These are phyloP conservation scores for Beauveria varroae DNA, from an alignment of 2,329 filamentous ascomycete genomes.

Conservation along the genomic window DNA sequence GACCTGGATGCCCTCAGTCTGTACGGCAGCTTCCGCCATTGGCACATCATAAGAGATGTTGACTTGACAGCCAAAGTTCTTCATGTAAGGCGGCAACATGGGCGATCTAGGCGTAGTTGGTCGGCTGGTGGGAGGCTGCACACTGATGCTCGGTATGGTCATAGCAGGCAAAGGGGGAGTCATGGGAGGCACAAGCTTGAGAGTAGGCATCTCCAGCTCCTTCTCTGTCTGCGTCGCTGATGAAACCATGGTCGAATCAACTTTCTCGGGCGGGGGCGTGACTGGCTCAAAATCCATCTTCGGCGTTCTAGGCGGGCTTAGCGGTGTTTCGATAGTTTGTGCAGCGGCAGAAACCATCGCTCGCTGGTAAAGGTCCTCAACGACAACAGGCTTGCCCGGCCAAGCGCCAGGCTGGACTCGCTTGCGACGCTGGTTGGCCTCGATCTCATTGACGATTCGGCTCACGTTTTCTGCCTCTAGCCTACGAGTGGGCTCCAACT, in stretches of 20 bases:
- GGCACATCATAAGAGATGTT: slow-evolving; percentile 21
- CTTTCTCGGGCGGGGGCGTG: slow-evolving; percentile 31
- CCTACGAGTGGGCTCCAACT: slow-evolving; percentile 29
- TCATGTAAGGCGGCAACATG: slow-evolving; percentile 71
- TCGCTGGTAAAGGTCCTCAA: slow-evolving; percentile 37
- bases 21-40: slow-evolving; percentile 41
- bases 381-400: slow-evolving; percentile 36
- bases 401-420: slow-evolving; percentile 43
- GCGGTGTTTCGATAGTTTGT: slow-evolving; percentile 54
- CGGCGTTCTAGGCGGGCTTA: slow-evolving; percentile 60
- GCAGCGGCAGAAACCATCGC: slow-evolving; percentile 58
- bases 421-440: slow-evolving; percentile 68
- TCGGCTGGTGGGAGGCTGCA: slow-evolving; percentile 79
- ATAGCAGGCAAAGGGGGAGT: slow-evolving; percentile 32
- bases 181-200: slow-evolving; percentile 20
- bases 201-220: slow-evolving; percentile 11
- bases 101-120: slow-evolving; percentile 72
- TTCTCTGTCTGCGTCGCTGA: slow-evolving; percentile 56
- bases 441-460: slow-evolving; percentile 48
- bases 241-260: slow-evolving; percentile 39
- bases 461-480: slow-evolving; percentile 33
- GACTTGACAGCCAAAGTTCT: slow-evolving; percentile 81
- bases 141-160: slow-evolving; percentile 76
- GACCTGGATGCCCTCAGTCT: slow-evolving; percentile 87
- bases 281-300: slow-evolving; percentile 38